Conservation (phyloP, 768 basidiomycete genomes). For the Pleurotus tuoliensis region DNA sequence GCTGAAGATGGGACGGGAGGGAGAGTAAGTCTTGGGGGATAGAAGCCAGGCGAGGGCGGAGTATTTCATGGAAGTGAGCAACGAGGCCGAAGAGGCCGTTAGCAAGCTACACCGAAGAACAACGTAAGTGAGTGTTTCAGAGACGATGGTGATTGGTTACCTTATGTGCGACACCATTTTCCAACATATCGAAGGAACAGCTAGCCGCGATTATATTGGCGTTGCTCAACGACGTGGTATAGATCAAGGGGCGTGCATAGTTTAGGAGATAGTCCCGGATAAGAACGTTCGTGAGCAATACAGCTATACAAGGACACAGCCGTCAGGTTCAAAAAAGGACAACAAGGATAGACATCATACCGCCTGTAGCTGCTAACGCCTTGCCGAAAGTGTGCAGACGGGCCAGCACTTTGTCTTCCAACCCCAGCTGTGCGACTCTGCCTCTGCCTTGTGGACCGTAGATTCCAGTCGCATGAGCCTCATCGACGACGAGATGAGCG, state of each 20-base stretch:
- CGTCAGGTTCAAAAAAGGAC: not conserved
- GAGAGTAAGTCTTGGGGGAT: slow-evolving; percentile 34
- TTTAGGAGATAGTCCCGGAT: slow-evolving; percentile 86
- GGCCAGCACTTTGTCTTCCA: slow-evolving; percentile 69
- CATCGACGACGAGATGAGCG: slow-evolving; percentile 80
- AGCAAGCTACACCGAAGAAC: slow-evolving; percentile 21
- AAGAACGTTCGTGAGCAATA: slow-evolving; percentile 65
- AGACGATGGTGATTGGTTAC: slow-evolving; percentile 30
- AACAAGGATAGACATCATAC: slow-evolving; percentile 37
- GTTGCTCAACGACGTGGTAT: slow-evolving; percentile 82
- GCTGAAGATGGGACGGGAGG: slow-evolving; percentile 29
- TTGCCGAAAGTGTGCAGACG: slow-evolving; percentile 93
- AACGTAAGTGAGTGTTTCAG: not conserved
- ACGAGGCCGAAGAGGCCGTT: slow-evolving; percentile 43
- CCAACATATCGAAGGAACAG: slow-evolving; percentile 77
- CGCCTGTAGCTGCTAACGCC: slow-evolving; percentile 80
- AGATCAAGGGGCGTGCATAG: slow-evolving; percentile 88
- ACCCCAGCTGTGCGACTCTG: slow-evolving; percentile 62
- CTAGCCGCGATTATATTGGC: slow-evolving; percentile 73
- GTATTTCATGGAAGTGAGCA: slow-evolving; percentile 30
- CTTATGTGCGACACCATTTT: slow-evolving; percentile 57
- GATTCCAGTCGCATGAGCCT: slow-evolving; percentile 91
- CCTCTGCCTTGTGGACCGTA: slow-evolving; percentile 81
- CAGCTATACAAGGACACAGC: slow-evolving; percentile 41
- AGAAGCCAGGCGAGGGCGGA: slow-evolving; percentile 24